Evolutionary conservation across 768 basidiomycete species (phyloP).

Genomic region (Phaeotremella fagi): DNA sequence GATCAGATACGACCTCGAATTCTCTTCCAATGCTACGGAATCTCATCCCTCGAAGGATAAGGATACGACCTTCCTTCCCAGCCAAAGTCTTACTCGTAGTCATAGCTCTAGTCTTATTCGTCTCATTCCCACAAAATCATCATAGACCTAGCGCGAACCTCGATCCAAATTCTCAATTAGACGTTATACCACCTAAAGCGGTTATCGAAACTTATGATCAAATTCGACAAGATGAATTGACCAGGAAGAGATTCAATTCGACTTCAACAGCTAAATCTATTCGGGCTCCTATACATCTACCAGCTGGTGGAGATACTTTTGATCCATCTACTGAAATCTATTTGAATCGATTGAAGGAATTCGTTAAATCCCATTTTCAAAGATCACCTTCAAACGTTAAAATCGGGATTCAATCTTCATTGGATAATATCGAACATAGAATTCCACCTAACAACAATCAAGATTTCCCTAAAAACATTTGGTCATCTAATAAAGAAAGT

Average conservation of each 20-base stretch:
- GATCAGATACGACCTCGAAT: too few relatives aligned
- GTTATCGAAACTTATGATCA: background rate
- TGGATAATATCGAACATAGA: background rate
- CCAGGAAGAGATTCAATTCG: background rate
- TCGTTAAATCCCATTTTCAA: background rate
- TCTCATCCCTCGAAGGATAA: background rate
- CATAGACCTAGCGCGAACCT: background rate
- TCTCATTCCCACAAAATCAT: background rate
- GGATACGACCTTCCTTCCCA: background rate
- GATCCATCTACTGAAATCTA: background rate
- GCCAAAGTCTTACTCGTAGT: background rate
- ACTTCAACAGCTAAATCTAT: background rate
- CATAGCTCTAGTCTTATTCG: background rate
- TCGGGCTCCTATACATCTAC: background rate
- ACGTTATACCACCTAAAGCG: background rate
- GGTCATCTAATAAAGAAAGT: slow-evolving; percentile 10
- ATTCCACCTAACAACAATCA: background rate
- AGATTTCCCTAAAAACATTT: slow-evolving; percentile 9
- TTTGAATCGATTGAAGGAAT: background rate
- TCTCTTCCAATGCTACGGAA: too few relatives aligned
- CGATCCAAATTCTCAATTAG: background rate
- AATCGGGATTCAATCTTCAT: background rate
- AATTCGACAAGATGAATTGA: background rate
- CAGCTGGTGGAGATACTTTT: slow-evolving; percentile 5
- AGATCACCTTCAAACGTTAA: background rate